A percentile compares a stretch with the other conserved stretches of the same genome.
Evolutionary conservation across 768 basidiomycete species (phyloP).

Genomic region (Chlorophyllum brunneum): DNA sequence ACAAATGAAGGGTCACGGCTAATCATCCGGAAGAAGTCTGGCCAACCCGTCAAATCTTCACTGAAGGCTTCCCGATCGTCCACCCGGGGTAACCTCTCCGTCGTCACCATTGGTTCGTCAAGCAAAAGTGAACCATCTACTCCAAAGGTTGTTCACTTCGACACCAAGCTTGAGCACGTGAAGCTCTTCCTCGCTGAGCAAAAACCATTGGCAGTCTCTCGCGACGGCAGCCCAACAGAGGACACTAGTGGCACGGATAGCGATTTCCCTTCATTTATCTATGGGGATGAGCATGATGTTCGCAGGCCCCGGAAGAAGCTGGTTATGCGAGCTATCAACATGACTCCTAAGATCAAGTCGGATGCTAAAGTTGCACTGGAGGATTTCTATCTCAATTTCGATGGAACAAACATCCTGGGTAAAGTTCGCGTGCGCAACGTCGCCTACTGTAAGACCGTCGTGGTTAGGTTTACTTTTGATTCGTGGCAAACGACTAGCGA

Average conservation of each 20-base stretch:
- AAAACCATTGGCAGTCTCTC: conserved; percentile 89
- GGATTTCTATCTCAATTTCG: conserved; percentile 46
- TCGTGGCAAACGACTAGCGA: conserved; percentile 96
- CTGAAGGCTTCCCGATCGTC: conserved; percentile 69
- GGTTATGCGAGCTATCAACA: conserved; percentile 64
- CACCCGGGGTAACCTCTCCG: conserved; percentile 43
- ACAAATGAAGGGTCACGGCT: conserved; percentile 38
- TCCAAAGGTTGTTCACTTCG: conserved; percentile 89
- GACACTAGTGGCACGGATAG: conserved; percentile 78
- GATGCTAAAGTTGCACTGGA: conserved; percentile 52
- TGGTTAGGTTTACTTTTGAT: conserved; percentile 90
- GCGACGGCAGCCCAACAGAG: conserved; percentile 85
- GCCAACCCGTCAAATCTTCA: conserved; percentile 89
- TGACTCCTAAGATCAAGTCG: conserved; percentile 43
- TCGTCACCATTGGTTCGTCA: conserved; percentile 43
- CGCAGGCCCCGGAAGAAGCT: conserved; percentile 33
- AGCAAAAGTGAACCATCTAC: conserved; percentile 82
- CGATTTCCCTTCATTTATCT: conserved; percentile 71
- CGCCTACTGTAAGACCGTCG: conserved; percentile 83
- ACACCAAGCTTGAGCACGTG: conserved; percentile 87
- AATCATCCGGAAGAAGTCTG: conserved; percentile 83
- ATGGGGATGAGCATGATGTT: conserved; percentile 35
- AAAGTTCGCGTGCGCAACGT: conserved; percentile 78
- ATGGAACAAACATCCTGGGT: conserved; percentile 61
- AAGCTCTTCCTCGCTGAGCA: conserved; percentile 94